Evolutionary conservation across 306 rosid species (phyloP).

Genomic region (Malus domestica): DNA sequence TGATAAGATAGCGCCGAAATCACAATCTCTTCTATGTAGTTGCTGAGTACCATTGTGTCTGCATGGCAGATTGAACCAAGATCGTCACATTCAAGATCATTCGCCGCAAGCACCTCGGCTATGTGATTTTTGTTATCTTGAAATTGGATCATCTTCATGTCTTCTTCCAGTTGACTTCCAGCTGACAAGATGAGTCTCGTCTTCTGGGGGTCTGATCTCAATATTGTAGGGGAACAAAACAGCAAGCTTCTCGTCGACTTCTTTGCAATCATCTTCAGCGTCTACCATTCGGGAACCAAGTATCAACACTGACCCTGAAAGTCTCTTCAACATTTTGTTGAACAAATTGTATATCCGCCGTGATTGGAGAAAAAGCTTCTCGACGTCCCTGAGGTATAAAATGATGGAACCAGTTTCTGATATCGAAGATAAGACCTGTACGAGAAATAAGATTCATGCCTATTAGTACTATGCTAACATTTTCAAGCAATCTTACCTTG

Average conservation of each 20-base stretch:
- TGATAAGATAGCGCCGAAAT: slow-evolving; percentile 70
- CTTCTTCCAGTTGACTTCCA: slow-evolving; percentile 82
- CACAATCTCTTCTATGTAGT: slow-evolving; percentile 70
- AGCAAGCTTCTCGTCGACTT: slow-evolving; percentile 49
- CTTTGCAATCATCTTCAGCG: slow-evolving; percentile 34
- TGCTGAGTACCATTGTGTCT: slow-evolving; percentile 57
- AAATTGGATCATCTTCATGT: slow-evolving; percentile 54
- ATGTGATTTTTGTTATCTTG: slow-evolving; percentile 89
- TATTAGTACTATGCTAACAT: slow-evolving; percentile 1
- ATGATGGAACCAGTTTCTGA: slow-evolving; percentile 69
- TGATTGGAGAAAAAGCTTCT: slow-evolving; percentile 61
- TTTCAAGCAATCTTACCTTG: slow-evolving; percentile 40
- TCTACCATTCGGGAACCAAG: slow-evolving; percentile 66
- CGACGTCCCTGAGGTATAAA: slow-evolving; percentile 72
- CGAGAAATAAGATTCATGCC: background rate
- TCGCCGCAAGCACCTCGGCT: slow-evolving; percentile 70
- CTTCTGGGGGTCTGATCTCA: slow-evolving; percentile 59
- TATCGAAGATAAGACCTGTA: slow-evolving; percentile 66
- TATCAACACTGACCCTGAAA: slow-evolving; percentile 70
- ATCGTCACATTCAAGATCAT: slow-evolving; percentile 82
- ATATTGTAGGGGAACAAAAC: slow-evolving; percentile 60
- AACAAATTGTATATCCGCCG: slow-evolving; percentile 58
- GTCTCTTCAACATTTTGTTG: slow-evolving; percentile 57
- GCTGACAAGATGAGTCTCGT: slow-evolving; percentile 43
- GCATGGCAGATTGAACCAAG: slow-evolving; percentile 56